Evolutionary conservation across 78 protist species (phyloP), one percentile per base, ranked within the genome.

Genomic region (Creolimax fragrantissima): DNA sequence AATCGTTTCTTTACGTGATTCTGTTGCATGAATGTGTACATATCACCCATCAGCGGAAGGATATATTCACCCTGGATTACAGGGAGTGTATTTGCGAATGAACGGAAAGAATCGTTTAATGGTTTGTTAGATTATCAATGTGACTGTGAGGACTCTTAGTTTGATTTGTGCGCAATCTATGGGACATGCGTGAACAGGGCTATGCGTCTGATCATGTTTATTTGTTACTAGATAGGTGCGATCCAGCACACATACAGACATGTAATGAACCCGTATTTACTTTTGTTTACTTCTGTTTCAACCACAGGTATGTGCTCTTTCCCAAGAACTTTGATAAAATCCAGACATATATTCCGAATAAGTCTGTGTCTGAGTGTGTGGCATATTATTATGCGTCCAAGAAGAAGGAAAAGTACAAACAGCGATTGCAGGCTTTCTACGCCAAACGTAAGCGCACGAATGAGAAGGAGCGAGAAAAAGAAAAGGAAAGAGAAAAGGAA

Each of bases 241-340:
- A n/a, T n/a, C n/a, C n/a, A n/a, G n/a, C n/a, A n/a, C n/a, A n/a
- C n/a, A n/a, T n/a, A n/a, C n/a, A n/a, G n/a, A n/a, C n/a, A n/a
- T n/a, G n/a, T n/a, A n/a, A n/a, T n/a, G n/a, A n/a, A n/a, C n/a
- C n/a, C n/a, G n/a, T n/a, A n/a, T n/a, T n/a, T n/a, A n/a, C n/a
- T n/a, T n/a, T n/a, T n/a, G n/a, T n/a, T n/a, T n/a, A n/a, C n/a
- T n/a, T n/a, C n/a, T n/a, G n/a, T n/a, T n/a, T n/a, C n/a, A n/a
- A n/a, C n/a, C n/a, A 36, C 86, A 91, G 42, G 93, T 91, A 35
- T 24, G 66, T 91, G 3, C 81, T 5, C 37, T 58, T 4, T 42
- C 94, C 94, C 2, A 93, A 93, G 43, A 3, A 45, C 84, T 93
- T 93, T 81, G 45, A 81, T 44, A 3, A 43, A 37, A 93, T 93